Base-by-base conservation (phyloP, 2,329 filamentous ascomycete genomes). In the Exophiala bonariae region DNA sequence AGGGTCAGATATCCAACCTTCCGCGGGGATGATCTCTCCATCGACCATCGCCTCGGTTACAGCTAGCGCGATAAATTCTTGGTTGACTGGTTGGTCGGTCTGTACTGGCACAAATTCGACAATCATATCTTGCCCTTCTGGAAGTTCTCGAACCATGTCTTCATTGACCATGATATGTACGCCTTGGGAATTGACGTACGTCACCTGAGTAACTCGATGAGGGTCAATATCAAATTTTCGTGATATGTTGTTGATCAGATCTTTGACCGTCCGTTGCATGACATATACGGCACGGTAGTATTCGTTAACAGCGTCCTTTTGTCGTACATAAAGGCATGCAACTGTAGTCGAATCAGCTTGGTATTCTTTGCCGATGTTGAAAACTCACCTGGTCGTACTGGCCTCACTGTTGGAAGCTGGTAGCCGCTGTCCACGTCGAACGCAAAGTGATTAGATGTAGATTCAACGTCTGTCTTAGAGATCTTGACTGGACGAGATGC, bases 91-190 rank as follows among this genome's bases (percentile, higher is more conserved):
- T 19, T 44, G 50, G 31, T 60, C 66, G 41, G 71, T 64, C 46
- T 71, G 56, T 35, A 88, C 75, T 58, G 93, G 85, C 47, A 87
- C 78, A 49, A 85, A 80, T 59, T 86, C 82, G 34, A 79, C 79
- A 30, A 78, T 73, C 86, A 97, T 93, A 62, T 96, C 91, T 66
- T 97, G 89, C 23, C 90, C 91, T 70, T 99, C 93, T 2, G 83
- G 80, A 42, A 97, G 75, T 65, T 91, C 86, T 35, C 80, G 80
- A 23, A 97, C 81, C 38, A 95, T 84, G 54, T 96, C 90, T 61
- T 97, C 90, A 61, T 97, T 93, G 59, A 97, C 79, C 62, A 95
- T 82, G 45, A 97, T 83, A 60, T 90, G 83, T 2, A 96, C 70
- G 0, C 89, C 89, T 55, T 83, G 83, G 11, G 83, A 76, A 33